Evolutionary conservation across 306 rosid genomes (phyloP).

Genomic region (Luffa aegyptiaca): DNA sequence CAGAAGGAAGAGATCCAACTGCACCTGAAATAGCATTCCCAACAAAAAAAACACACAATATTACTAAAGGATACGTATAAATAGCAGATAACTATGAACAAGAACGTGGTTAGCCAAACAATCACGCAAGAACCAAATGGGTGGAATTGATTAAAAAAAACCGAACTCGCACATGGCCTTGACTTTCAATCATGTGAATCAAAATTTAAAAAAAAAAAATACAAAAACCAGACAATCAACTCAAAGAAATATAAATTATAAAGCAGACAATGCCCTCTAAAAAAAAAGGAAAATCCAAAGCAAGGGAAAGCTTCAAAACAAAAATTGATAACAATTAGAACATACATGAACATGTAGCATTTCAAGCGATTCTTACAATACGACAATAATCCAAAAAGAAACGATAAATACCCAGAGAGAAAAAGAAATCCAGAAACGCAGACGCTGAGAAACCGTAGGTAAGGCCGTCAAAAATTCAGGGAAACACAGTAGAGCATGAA

Average conservation of each 20-base stretch:
- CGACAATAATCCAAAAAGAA: not conserved
- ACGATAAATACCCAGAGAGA: not conserved
- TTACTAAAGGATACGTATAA: constrained; percentile 5
- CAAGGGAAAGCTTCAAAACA: not conserved
- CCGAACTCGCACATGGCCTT: constrained; percentile 46
- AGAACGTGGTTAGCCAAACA: constrained; percentile 23
- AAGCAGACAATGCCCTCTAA: not conserved
- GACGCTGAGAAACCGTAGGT: not conserved
- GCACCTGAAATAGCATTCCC: constrained; percentile 36
- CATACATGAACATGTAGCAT: not conserved
- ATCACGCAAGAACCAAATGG: constrained; percentile 27
- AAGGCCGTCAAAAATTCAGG: not conserved
- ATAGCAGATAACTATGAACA: not conserved
- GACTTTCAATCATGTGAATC: constrained; percentile 26
- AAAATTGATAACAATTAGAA: not conserved
- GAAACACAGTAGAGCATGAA: not conserved
- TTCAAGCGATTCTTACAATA: not conserved
- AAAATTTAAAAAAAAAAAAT: constrained; percentile 11
- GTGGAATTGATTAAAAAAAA: constrained; percentile 25
- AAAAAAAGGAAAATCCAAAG: constrained; percentile 3
- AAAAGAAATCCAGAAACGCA: not conserved
- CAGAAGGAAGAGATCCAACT: constrained; percentile 28
- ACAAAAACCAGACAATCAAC: not conserved
- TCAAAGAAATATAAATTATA: not conserved
- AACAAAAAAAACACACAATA: constrained; percentile 19